Conservation (phyloP, 208 protist species). For the Angomonas deanei region DNA sequence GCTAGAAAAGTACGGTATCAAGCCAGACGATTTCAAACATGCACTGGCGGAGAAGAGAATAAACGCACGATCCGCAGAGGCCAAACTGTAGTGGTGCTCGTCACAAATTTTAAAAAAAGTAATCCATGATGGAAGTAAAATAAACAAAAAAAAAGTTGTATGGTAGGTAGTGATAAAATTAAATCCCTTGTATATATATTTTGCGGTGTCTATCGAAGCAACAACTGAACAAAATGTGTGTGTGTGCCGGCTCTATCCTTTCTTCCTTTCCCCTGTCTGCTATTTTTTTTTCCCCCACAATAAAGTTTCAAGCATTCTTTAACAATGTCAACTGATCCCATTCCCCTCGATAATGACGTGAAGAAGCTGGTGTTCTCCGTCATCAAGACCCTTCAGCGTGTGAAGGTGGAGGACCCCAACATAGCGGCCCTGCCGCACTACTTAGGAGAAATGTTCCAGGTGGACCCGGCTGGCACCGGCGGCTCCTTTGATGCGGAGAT, state of each 20-base stretch:
- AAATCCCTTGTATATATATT: too few relatives aligned
- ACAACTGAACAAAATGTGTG: too few relatives aligned
- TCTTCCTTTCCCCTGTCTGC: neutral
- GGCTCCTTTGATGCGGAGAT: slow-evolving; percentile 63
- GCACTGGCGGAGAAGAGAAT: slow-evolving; percentile 42
- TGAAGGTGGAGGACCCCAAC: slow-evolving; percentile 32
- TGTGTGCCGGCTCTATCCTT: too few relatives aligned
- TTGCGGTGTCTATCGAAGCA: too few relatives aligned
- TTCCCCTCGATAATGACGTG: slow-evolving; percentile 62
- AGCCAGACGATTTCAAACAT: slow-evolving; percentile 53
- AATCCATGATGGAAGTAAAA: too few relatives aligned
- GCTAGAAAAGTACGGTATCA: slow-evolving; percentile 78
- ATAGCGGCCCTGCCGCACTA: slow-evolving; percentile 46
- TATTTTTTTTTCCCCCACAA: neutral
- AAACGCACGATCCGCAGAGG: slow-evolving; percentile 10
- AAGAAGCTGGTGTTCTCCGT: slow-evolving; percentile 85
- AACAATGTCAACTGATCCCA: neutral
- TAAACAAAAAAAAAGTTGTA: too few relatives aligned
- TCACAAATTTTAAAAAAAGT: neutral
- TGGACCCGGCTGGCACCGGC: slow-evolving; percentile 66
- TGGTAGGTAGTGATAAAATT: too few relatives aligned
- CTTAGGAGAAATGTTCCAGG: slow-evolving; percentile 66
- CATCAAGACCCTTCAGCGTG: slow-evolving; percentile 58
- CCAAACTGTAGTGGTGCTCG: neutral
- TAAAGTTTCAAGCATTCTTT: neutral